Base-by-base conservation (phyloP, 768 basidiomycete genomes). In the Serendipita sp. region DNA sequence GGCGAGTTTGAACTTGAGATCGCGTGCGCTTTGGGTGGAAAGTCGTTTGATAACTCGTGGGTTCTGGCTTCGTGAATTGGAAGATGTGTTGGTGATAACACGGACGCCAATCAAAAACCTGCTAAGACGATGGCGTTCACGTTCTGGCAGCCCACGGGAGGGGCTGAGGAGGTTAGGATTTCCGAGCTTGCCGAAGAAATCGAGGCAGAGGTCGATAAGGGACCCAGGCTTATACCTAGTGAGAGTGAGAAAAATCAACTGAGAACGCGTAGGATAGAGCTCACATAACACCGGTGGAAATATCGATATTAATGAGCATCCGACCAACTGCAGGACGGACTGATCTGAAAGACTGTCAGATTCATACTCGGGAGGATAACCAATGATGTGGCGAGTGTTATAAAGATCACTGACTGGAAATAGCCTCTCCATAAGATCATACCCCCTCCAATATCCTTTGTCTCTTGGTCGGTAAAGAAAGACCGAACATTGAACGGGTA, bases 361-460 rank as follows among this genome's bases (percentile, higher is more conserved):
- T 40, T 5, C 37, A 40, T 5, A 40, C 13, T 40, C 37, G 37
- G 13, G 37, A 40, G 13, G 13, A 13, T 13, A 13, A 5, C 37
- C 13, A 5, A 53, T 3, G 31, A 34, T 36, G 31, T 62, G n/a
- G 31, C 27, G n/a, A 55, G 23, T 27, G 13, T 13, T 29, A n/a
- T 40, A 15, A 29, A 13, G 60, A 2, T 6, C 2, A 65, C 71
- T 18, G 64, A 72, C 70, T 90, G 88, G 73, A 91, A 90, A 64
- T 86, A 88, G 0, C 88, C 88, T 2, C 88, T 78, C 87, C 87
- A 87, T 0, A 88, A 76, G 13, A 82, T 78, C 2, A 91, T 76
- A 0, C 89, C 88, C 0, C 71, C 70, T 0, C 87, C 77, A 11
- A 78, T 76, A 33, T 73, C 68, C 52, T 75, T 78, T 6, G 74